Conservation (phyloP, 805 yeast genomes). For the Monosporozyma unispora region DNA sequence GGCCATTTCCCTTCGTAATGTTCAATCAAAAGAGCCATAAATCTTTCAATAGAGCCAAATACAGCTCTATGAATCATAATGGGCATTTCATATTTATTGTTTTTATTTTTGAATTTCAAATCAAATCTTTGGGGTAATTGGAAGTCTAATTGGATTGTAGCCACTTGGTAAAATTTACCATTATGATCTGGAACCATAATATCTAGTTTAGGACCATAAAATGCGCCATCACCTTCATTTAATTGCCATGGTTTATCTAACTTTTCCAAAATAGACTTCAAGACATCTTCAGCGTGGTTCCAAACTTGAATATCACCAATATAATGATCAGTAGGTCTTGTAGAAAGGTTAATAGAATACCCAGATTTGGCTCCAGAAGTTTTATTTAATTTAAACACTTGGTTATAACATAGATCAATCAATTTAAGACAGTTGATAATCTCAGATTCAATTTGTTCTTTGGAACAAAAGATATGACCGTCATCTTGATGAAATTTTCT, state of each 20-base stretch:
- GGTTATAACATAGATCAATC: constrained; percentile 63
- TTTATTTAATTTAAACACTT: constrained; percentile 35
- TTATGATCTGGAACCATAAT: constrained; percentile 70
- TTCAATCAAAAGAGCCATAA: constrained; percentile 82
- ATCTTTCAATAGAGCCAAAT: constrained; percentile 89
- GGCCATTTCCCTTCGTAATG: constrained; percentile 95
- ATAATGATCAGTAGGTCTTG: constrained; percentile 69
- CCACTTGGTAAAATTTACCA: constrained; percentile 83
- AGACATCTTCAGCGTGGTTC: constrained; percentile 69
- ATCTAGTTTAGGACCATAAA: constrained; percentile 95
- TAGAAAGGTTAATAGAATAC: constrained; percentile 64
- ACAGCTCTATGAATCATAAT: constrained; percentile 96
- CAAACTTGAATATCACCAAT: constrained; percentile 74
- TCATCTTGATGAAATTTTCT: constrained; percentile 97
- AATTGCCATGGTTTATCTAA: constrained; percentile 54
- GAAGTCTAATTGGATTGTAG: constrained; percentile 91
- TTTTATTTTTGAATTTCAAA: constrained; percentile 52
- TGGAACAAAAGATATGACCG: constrained; percentile 88
- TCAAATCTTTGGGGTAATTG: constrained; percentile 83
- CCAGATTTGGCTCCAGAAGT: constrained; percentile 27
- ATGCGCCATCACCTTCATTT: constrained; percentile 91
- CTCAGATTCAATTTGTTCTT: constrained; percentile 66
- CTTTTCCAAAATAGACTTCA: constrained; percentile 49
- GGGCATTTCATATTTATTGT: constrained; percentile 52
- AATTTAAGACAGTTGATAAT: constrained; percentile 63